Evolutionary conservation across 2,329 filamentous ascomycete species (phyloP).

Genomic region (Akanthomyces lecanii): DNA sequence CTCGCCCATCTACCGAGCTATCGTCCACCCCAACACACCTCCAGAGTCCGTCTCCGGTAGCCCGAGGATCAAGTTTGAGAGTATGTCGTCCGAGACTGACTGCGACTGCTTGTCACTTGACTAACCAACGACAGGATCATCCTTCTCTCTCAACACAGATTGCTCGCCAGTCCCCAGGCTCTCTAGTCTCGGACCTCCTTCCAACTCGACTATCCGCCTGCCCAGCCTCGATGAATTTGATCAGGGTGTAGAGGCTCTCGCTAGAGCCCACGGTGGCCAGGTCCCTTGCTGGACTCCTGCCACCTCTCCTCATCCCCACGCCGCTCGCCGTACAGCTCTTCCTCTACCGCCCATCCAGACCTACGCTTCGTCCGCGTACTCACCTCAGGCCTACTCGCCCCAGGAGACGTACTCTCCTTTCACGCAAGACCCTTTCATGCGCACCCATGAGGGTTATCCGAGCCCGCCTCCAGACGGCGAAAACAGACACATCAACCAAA

Average conservation of each 20-base stretch:
- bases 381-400: slow-evolving; percentile 3
- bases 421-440: slow-evolving; percentile 24
- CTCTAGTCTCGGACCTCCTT: slow-evolving; percentile 20
- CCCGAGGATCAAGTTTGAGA: slow-evolving; percentile 31
- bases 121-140: slow-evolving; percentile 20
- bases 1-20: slow-evolving; percentile 19
- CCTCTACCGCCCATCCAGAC: slow-evolving; percentile 23
- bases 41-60: slow-evolving; percentile 33
- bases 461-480: slow-evolving; percentile 35
- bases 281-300: slow-evolving; percentile 25
- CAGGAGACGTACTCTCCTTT: slow-evolving; percentile 24
- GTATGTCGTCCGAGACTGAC: slow-evolving; percentile 20
- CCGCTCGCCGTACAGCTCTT: slow-evolving; percentile 22
- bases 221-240: slow-evolving; percentile 37
- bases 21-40: slow-evolving; percentile 27
- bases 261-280: slow-evolving; percentile 28
- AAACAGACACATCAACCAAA: slow-evolving; percentile 39
- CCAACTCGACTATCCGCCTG: slow-evolving; percentile 24
- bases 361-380: slow-evolving; percentile 17
- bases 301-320: slow-evolving; percentile 27
- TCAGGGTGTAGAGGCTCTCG: slow-evolving; percentile 35
- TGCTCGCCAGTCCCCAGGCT: slow-evolving; percentile 26
- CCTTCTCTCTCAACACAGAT: slow-evolving; percentile 23
- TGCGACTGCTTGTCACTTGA: background rate
- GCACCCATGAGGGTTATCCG: slow-evolving; percentile 29